Conservation (phyloP, 352 stramenopile genomes). For the Globisporangium acanthophoron region DNA sequence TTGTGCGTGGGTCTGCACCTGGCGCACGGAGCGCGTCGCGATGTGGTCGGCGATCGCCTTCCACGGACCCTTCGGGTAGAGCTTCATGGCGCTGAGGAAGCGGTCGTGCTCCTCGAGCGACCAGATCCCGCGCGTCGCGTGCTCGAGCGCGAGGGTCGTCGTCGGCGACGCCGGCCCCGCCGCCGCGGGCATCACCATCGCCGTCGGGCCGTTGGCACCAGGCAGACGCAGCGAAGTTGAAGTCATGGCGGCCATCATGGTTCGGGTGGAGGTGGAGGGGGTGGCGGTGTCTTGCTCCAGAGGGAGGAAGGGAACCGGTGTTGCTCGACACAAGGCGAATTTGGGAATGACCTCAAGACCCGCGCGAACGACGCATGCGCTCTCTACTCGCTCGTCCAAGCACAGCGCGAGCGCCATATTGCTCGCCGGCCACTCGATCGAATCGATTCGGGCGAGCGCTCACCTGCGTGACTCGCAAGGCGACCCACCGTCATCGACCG, state of each 20-base stretch:
- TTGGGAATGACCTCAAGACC: slow-evolving; percentile 8
- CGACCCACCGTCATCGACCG: background rate
- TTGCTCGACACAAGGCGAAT: slow-evolving; percentile 1
- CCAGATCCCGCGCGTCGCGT: slow-evolving; percentile 39
- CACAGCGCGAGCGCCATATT: background rate
- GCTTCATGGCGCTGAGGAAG: slow-evolving; percentile 61
- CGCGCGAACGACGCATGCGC: no score
- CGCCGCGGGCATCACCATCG: background rate
- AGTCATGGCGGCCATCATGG: slow-evolving; percentile 17
- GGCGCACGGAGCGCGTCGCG: slow-evolving; percentile 54
- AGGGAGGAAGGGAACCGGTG: background rate
- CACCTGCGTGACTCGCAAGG: background rate
- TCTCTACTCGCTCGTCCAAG: background rate
- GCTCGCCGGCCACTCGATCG: background rate
- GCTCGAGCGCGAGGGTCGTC: slow-evolving; percentile 2
- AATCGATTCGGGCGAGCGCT: background rate
- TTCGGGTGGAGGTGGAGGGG: background rate
- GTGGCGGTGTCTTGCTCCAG: background rate
- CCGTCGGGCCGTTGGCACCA: slow-evolving; percentile 6
- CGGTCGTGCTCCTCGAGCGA: slow-evolving; percentile 65
- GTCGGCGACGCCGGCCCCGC: no score
- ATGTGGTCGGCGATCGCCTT: slow-evolving; percentile 71
- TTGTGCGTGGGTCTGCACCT: slow-evolving; percentile 75
- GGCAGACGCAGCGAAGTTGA: slow-evolving; percentile 13
- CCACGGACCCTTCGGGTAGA: slow-evolving; percentile 68